Evolutionary conservation across 768 basidiomycete genomes (phyloP).

Genomic region (Tricholoma sp.): DNA sequence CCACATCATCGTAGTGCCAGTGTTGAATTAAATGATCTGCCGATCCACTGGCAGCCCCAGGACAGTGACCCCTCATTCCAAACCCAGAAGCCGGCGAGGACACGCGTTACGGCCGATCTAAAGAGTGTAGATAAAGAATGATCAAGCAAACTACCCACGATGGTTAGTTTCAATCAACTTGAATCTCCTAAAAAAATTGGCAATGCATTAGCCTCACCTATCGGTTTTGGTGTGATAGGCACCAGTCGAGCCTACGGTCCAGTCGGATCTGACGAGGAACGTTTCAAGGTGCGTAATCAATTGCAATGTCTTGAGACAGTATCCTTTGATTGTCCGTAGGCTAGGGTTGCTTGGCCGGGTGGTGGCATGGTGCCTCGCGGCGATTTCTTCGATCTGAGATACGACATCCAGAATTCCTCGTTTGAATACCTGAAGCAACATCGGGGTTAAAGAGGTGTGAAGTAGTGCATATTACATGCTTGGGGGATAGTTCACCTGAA

Average conservation of each 20-base stretch:
- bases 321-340: conserved; percentile 16
- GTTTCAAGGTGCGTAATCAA: conserved; percentile 18
- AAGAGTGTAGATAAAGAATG: too few relatives aligned
- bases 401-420: conserved; percentile 36
- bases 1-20: too few relatives aligned
- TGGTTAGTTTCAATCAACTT: too few relatives aligned
- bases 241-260: conserved; percentile 32
- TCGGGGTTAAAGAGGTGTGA: not conserved
- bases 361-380: conserved; percentile 31
- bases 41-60: too few relatives aligned
- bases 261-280: conserved; percentile 6
- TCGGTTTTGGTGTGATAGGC: conserved; percentile 53
- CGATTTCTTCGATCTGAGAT: conserved; percentile 29
- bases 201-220: conserved; percentile 29
- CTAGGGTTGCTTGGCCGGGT: conserved; percentile 38
- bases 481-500: conserved; percentile 28
- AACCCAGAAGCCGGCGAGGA: too few relatives aligned
- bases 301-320: too few relatives aligned
- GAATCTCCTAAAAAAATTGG: conserved; percentile 31
- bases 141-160: too few relatives aligned
- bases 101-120: too few relatives aligned
- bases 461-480: not conserved
- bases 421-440: conserved; percentile 23
- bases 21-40: too few relatives aligned
- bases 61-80: too few relatives aligned